Percentiles rank a stretch among this genome's conserved stretches.
These are phyloP conservation scores for Musa schizocarpa DNA, from an alignment of 176 grass and related monocot genomes.

Conservation along the genomic window DNA sequence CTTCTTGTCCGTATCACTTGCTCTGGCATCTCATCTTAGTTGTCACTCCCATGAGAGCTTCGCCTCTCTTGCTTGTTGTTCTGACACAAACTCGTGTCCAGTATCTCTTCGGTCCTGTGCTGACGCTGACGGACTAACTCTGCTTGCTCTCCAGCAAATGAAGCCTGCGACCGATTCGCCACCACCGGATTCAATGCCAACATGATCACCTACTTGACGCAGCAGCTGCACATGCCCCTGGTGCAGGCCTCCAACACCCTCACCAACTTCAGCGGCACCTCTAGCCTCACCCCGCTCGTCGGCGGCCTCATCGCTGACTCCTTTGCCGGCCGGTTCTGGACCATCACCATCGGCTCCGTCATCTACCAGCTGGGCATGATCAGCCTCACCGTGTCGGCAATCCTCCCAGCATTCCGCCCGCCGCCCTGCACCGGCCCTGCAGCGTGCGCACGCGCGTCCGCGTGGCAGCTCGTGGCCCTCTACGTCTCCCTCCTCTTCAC, in stretches of 20 bases:
- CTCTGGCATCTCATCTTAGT: no score
- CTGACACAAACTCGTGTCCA: not conserved
- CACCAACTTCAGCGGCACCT: slow-evolving; percentile 23
- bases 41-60: no score
- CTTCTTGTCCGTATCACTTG: no score
- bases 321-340: slow-evolving; percentile 20
- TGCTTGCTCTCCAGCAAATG: slow-evolving; percentile 4
- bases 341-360: slow-evolving; percentile 11
- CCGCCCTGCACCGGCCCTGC: not conserved
- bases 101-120: no score
- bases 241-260: slow-evolving; percentile 19
- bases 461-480: slow-evolving; percentile 33
- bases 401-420: slow-evolving; percentile 8
- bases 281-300: slow-evolving; percentile 9
- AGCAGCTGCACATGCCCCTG: slow-evolving; percentile 19
- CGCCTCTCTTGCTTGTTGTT: no score
- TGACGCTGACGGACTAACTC: not conserved
- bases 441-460: slow-evolving; percentile 5
- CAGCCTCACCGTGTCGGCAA: slow-evolving; percentile 11
- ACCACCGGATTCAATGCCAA: slow-evolving; percentile 14
- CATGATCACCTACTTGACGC: slow-evolving; percentile 21
- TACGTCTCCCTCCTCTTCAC: slow-evolving; percentile 35
- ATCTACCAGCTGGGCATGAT: slow-evolving; percentile 13
- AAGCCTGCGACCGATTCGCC: slow-evolving; percentile 13
- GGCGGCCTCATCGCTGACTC: slow-evolving; percentile 15